Base-by-base conservation (phyloP, 345 rosid species). In the Arabis hirsuta region DNA sequence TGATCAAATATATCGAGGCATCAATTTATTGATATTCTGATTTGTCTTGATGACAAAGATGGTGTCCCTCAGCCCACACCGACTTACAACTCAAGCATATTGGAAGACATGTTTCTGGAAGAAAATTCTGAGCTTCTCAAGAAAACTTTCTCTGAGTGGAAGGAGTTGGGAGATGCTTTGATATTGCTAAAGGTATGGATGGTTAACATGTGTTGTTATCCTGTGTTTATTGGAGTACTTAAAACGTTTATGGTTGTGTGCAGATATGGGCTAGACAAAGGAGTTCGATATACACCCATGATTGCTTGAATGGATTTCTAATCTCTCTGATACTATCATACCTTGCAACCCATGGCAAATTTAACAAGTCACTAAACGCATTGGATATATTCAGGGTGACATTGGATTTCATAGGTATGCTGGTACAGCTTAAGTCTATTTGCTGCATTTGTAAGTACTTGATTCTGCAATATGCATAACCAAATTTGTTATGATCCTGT, bases 251-350 rank as follows among this genome's bases (percentile, higher is more conserved):
- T 44, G 76, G 63, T 22, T 52, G 45, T 45, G 32, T 84, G 73
- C 73, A 94, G 98, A 86, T 87, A 38, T 94, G 96, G 98, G 96
- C 90, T 68, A 87, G 78, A 65, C 96, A 86, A 76, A 89, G 98
- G 82, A 84, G 87, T 77, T 89, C 94, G 3, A 74, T 94, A 69
- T 82, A 84, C 38, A 80, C 65, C 66, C 85, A 94, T 29, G 95
- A 94, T 81, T 85, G 98, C 78, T 69, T 91, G 69, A 91, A 88
- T 82, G 98, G 97, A 54, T 91, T 77, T 82, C 73, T 94, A 11
- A 71, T 91, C 51, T 87, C 97, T 65, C 70, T 84, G 72, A 84
- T 94, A 58, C 52, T 91, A 69, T 83, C 93, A 34, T 89, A 83
- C 83, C 87, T 94, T 79, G 90, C 82, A 54, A 79, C 74, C 45